These are phyloP conservation scores for Calonectria leucothoes DNA, from an alignment of 2,329 filamentous ascomycete genomes.

Conservation along the genomic window DNA sequence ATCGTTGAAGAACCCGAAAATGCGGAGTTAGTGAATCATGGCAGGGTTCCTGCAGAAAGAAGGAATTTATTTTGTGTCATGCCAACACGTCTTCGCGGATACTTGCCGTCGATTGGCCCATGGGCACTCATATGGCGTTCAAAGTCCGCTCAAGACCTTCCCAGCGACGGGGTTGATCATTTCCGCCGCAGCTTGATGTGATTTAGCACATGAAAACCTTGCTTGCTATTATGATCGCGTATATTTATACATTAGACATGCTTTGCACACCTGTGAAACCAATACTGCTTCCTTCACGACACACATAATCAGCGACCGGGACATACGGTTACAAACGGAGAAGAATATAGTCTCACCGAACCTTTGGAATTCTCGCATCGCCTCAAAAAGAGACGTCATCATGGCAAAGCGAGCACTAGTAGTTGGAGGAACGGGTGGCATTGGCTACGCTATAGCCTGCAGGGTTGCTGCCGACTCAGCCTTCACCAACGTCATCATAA, in stretches of 20 bases:
- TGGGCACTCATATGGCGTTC: too few species aligned
- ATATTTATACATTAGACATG: background rate
- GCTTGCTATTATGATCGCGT: background rate
- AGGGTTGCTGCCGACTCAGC: constrained; percentile 43
- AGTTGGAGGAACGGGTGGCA: constrained; percentile 49
- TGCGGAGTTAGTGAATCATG: background rate
- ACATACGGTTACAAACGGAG: background rate
- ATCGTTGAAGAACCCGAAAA: background rate
- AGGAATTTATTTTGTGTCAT: background rate
- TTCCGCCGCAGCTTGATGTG: background rate
- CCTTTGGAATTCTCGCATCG: background rate
- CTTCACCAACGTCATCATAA: constrained; percentile 46
- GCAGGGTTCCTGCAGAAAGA: background rate
- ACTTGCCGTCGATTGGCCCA: background rate
- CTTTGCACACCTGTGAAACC: background rate
- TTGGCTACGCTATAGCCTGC: constrained; percentile 51
- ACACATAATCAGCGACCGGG: background rate
- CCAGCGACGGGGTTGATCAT: background rate
- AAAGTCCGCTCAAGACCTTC: background rate
- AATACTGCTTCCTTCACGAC: background rate
- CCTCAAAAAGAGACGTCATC: background rate
- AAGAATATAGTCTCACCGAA: background rate
- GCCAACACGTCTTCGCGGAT: background rate
- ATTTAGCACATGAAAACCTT: background rate
- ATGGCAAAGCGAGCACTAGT: constrained; percentile 45